These are phyloP conservation scores for Leccinum uliginosum DNA, from an alignment of 768 basidiomycete genomes.

Conservation along the genomic window DNA sequence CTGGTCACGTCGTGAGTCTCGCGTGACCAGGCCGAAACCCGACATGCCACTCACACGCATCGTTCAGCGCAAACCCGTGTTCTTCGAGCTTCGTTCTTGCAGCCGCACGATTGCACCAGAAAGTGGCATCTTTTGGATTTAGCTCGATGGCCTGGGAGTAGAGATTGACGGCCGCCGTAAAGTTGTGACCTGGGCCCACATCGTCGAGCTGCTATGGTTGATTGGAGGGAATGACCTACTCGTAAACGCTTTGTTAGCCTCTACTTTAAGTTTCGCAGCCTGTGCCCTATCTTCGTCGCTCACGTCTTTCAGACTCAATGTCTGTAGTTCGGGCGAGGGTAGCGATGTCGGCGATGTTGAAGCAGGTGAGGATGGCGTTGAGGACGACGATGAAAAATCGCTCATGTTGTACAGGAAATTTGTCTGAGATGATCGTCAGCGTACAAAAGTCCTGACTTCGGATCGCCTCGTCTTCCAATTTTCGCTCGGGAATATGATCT, in stretches of 20 bases:
- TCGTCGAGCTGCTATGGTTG: background rate
- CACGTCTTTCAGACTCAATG: conserved; percentile 51
- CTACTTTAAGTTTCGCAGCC: conserved; percentile 70
- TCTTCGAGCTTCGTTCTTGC: conserved; percentile 91
- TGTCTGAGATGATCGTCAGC: background rate
- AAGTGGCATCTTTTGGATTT: conserved; percentile 82
- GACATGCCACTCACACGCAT: conserved; percentile 62
- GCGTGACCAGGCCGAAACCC: conserved; percentile 6
- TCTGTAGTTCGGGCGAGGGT: conserved; percentile 56
- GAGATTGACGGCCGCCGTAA: conserved; percentile 66
- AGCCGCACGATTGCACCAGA: conserved; percentile 95
- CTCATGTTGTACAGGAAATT: conserved; percentile 17
- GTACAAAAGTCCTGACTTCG: background rate
- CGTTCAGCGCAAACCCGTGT: conserved; percentile 85
- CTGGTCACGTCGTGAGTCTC: conserved; percentile 36
- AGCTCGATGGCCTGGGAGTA: conserved; percentile 83
- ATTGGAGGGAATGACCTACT: conserved; percentile 34
- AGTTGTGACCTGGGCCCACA: conserved; percentile 58
- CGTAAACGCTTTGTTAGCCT: conserved; percentile 86
- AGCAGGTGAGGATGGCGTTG: conserved; percentile 39
- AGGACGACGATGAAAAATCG: conserved; percentile 22
- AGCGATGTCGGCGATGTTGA: conserved; percentile 53
- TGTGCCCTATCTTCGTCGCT: conserved; percentile 67
- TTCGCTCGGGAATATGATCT: conserved; percentile 19
- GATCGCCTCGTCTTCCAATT: background rate